These are phyloP conservation scores for Ampelomyces quisqualis DNA, from an alignment of 2,329 filamentous ascomycete species.

Conservation along the genomic window DNA sequence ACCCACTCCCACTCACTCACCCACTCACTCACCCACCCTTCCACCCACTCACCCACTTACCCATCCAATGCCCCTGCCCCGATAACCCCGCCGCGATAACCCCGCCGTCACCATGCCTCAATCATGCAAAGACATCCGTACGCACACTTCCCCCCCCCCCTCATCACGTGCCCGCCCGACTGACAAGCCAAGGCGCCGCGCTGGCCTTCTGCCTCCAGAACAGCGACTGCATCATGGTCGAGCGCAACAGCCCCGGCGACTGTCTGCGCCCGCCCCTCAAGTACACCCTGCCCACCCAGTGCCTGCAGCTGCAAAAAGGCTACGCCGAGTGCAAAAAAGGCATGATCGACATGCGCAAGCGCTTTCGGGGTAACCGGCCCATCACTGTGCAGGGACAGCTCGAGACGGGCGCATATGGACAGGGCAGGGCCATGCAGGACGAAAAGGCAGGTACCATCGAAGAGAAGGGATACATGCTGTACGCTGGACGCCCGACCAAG, in stretches of 20 bases:
- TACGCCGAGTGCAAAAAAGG: conserved; percentile 95
- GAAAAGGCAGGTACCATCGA: conserved; percentile 41
- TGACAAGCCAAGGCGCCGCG: conserved; percentile 69
- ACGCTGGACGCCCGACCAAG: conserved; percentile 38
- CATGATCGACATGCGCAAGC: conserved; percentile 97
- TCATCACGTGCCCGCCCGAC: background rate
- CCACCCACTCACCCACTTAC: background rate
- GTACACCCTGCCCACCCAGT: conserved; percentile 79
- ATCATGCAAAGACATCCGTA: conserved; percentile 96
- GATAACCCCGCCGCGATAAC: no score
- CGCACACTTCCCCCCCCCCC: conserved; percentile 34
- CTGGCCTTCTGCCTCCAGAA: conserved; percentile 93
- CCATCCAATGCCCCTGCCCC: background rate
- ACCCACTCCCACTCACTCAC: no score
- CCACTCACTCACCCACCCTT: no score
- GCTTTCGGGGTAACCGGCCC: conserved; percentile 91
- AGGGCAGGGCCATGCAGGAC: conserved; percentile 30
- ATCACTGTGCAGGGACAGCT: conserved; percentile 52
- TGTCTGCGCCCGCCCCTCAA: conserved; percentile 82
- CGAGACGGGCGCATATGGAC: conserved; percentile 36
- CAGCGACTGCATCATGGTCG: conserved; percentile 92
- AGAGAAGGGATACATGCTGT: conserved; percentile 44
- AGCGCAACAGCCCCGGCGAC: conserved; percentile 82
- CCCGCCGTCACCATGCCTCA: conserved; percentile 67
- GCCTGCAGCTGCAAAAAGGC: conserved; percentile 85